phyloP scores from a whole-genome alignment of 2,329 filamentous ascomycete species.

The Exophiala phaeomuriformis region DNA sequence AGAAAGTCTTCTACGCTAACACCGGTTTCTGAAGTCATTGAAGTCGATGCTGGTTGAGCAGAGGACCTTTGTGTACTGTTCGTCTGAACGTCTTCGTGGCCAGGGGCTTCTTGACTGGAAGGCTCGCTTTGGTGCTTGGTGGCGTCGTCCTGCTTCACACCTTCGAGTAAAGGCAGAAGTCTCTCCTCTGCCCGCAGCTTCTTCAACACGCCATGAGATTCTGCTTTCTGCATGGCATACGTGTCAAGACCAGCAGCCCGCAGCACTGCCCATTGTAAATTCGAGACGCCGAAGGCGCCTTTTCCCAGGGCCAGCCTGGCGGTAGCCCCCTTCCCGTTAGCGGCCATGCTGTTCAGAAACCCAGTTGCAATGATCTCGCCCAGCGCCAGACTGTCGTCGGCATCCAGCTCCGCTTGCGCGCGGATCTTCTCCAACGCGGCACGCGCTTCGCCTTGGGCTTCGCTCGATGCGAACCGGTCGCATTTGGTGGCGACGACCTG shows the following conservation, averaged over 20 bases:
- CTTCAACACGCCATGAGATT: slow-evolving; percentile 9
- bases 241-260: slow-evolving; percentile 53
- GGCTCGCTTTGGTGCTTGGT: no score
- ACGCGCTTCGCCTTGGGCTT: slow-evolving; percentile 29
- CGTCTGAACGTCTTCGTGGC: neutral
- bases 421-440: slow-evolving; percentile 10
- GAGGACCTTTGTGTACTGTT: neutral
- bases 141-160: neutral
- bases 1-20: slow-evolving; percentile 15
- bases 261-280: slow-evolving; percentile 58
- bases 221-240: slow-evolving; percentile 26
- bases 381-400: slow-evolving; percentile 27
- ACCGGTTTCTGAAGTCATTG: neutral
- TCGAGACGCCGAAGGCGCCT: slow-evolving; percentile 49
- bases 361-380: slow-evolving; percentile 28
- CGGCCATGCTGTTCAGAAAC: slow-evolving; percentile 8
- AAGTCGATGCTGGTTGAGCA: neutral
- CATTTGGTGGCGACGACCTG: slow-evolving; percentile 62
- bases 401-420: slow-evolving; percentile 6
- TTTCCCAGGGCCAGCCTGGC: slow-evolving; percentile 44
- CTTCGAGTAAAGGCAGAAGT: neutral
- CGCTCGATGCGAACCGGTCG: slow-evolving; percentile 45
- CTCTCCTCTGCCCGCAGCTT: slow-evolving; percentile 7
- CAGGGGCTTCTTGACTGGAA: no score
- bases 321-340: slow-evolving; percentile 44